Base-by-base conservation (phyloP, 2,329 filamentous ascomycete genomes). In the Magnaporthiopsis incrustans region DNA sequence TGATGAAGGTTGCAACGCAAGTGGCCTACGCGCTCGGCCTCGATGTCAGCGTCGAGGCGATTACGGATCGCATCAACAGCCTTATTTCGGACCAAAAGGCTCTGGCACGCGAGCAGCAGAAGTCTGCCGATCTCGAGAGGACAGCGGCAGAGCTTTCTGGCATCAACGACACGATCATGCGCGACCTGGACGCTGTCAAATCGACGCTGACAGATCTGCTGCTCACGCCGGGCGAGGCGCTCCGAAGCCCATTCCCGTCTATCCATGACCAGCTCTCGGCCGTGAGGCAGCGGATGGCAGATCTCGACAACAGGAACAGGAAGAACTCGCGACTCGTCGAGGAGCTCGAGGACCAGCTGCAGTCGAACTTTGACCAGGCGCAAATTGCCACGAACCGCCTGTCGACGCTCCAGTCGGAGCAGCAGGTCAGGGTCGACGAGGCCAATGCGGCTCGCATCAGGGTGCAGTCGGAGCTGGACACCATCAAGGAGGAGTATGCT, bases 271-370 rank as follows among this genome's bases (percentile, higher is more conserved):
- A 87, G 70, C 73, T 88, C 27, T 77, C 82, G 32, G 81, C 84
- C 6, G 79, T 94, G 68, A 87, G 87, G 75, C 85, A 86, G 73
- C 87, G 86, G 72, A 85, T 89, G 75, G 71, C 73, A 10, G 85
- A 88, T 58, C 76, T 89, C 27, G 83, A 88, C 70, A 80, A 75
- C 57, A 82, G 82, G 77, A 96, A 96, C 81, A 89, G 92, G 79
- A 97, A 96, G 82, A 96, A 95, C 75, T 90, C 91, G 57, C 87
- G 92, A 27, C 81, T 99, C 15, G 91, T 99, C 11, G 92, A 98
- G 74, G 94, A 99, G 77, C 87, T 99, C 6, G 95, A 99, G 76
- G 94, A 98, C 71, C 95, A 99, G 76, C 86, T 99, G 63, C 93
- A 94, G 73, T 91, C 85, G 73, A 97, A 95, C 77, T 99, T 92